Base-by-base conservation (phyloP, 371 early-diverging fungal genomes). In the Circinella minor region DNA sequence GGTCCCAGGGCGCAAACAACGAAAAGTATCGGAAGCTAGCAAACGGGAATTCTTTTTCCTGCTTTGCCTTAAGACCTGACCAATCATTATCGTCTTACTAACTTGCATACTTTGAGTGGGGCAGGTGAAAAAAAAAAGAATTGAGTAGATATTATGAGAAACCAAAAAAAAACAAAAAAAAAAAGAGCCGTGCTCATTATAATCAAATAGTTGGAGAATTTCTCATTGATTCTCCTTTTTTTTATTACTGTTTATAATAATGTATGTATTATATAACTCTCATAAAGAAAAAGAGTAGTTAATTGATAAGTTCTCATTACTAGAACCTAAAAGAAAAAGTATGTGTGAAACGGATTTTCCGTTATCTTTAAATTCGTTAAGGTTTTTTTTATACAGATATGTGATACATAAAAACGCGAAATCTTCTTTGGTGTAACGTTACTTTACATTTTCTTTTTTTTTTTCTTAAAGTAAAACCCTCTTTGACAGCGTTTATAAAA, bases 371-470 rank as follows among this genome's bases (percentile, higher is more conserved):
- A 57, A 57, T 57, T 57, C 27, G 7, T 13, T 34, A 51, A 51
- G 51, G 51, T 51, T 51, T 51, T 1, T 15, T 17, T 43, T 43
- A 43, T 43, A 11, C 27, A 27, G 27, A 47, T 14, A 51, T 51
- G 51, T 14, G 51, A n/a, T 15, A 51, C 51, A 51, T 13, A 51
- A n/a, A 11, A 57, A 57, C 57, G 57, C 57, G 57, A 57, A 27
- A 57, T 57, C 27, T 57, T 57, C 57, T 2, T 57, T 57, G 27
- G 27, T n/a, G 57, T 57, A 57, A 57, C 57, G 57, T 57, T 57
- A 57, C 57, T 27, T 3, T 57, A 6, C n/a, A 27, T n/a, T n/a
- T n/a, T n/a, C n/a, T n/a, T n/a, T n/a, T n/a, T n/a, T n/a, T n/a
- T n/a, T n/a, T n/a, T n/a, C n/a, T n/a, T n/a, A n/a, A n/a, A 27